Conservation (phyloP, 2,329 filamentous ascomycete genomes). For the Fusarium hainanense region DNA sequence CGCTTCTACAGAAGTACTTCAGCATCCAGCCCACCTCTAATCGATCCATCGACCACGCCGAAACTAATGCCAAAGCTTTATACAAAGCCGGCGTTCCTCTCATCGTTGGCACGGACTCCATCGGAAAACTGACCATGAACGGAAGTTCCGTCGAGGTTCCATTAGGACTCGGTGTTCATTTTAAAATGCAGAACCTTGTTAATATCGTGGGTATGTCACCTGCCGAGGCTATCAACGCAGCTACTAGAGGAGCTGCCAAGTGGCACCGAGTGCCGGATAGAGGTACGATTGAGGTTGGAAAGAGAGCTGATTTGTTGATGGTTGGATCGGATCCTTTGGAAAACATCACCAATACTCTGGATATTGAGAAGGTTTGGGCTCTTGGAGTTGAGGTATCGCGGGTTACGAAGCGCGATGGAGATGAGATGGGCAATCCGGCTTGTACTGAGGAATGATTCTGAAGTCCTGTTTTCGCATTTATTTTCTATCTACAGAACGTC, state of each 20-base stretch:
- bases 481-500: too few relatives aligned
- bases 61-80: neutral
- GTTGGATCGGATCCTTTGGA: neutral
- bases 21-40: neutral
- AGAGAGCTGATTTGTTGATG: neutral
- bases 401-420: neutral
- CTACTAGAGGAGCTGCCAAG: neutral
- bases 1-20: neutral
- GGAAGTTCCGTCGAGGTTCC: neutral
- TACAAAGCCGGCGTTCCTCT: neutral
- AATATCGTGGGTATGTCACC: neutral
- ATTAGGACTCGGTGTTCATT: rapidly evolving
- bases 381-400: neutral
- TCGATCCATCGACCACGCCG: neutral
- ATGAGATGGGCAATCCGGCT: neutral
- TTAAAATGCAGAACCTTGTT: neutral
- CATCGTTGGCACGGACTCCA: neutral
- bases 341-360: neutral
- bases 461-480: too few relatives aligned
- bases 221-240: neutral
- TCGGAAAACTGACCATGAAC: neutral
- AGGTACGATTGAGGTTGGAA: neutral
- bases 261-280: neutral
- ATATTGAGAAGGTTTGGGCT: neutral
- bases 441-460: too few relatives aligned